Base-by-base conservation (phyloP, 352 stramenopile genomes). In the Phytophthora sp. region DNA sequence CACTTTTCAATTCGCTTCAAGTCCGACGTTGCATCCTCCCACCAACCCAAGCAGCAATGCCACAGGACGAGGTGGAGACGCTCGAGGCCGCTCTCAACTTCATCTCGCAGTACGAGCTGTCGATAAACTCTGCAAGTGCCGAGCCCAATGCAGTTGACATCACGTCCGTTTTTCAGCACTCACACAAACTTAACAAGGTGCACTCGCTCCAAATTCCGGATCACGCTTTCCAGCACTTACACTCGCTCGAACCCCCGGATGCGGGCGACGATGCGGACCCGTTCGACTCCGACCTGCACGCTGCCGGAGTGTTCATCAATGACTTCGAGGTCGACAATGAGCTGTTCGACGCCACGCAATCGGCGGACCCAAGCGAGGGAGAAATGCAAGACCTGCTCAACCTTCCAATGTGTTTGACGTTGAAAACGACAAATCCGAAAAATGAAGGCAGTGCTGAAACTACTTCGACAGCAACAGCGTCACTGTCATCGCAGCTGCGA, bases 151-250 rank as follows among this genome's bases (percentile, higher is more conserved):
- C 63, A 8, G 26, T 71, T 6, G 20, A 71, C 63, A 13, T 54
- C 39, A 71, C 56, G 11, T 54, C 30, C 6, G 57, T 29, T 11
- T 71, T 71, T 45, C 31, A 66, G 58, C 47, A 63, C 31, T 60
- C 57, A 16, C 59, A 67, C 30, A 55, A 51, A 7, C 26, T 72
- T 26, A 44, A 31, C 41, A 67, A 72, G 13, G 16, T 57, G 56
- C 63, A 71, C 57, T 71, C 63, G 31, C 63, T 71, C 38, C 55
- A 71, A 30, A 56, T 69, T 16, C 61, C 61, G 7, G 59, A 58
- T 7, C 56, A 47, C 44, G 24, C 23, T 30, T 47, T 69, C 20
- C 27, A 36, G 7, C 42, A 69, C 27, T 63, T 45, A 11, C 61
- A 69, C 61, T 69, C 61, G 16, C 33, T 70, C 9, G 62, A 70